Percentiles rank a stretch among this genome's conserved stretches.
phyloP scores from a whole-genome alignment of 208 protist species.

The Trypanosoma theileri region DNA sequence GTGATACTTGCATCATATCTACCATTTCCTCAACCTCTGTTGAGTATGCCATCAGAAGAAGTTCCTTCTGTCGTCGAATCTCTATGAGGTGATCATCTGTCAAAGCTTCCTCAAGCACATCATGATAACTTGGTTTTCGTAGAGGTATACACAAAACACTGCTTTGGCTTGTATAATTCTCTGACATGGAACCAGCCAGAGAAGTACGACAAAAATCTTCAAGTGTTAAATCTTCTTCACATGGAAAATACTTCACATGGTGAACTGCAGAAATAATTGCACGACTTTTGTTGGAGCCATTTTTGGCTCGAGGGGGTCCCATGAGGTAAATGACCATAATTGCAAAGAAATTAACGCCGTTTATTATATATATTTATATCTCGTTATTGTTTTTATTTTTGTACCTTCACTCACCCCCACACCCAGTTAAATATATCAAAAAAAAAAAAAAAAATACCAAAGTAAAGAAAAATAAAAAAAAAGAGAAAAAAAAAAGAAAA shows the following conservation, averaged over 20 bases:
- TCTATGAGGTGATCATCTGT: not conserved
- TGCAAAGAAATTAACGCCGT: not conserved
- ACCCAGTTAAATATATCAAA: not conserved
- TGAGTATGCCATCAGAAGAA: conserved; percentile 2
- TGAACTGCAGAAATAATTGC: conserved; percentile 19
- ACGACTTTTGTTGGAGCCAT: conserved; percentile 15
- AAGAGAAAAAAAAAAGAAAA: not conserved
- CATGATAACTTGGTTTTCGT: not conserved
- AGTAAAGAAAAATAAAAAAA: not conserved
- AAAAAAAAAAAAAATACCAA: not conserved
- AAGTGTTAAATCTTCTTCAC: no score
- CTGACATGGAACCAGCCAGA: not conserved
- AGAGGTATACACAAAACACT: no score
- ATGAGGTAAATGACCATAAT: conserved; percentile 31
- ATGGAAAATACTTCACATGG: conserved; percentile 5
- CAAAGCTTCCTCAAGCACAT: conserved; percentile 16
- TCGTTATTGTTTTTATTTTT: not conserved
- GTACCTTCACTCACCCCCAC: not conserved
- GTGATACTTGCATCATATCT: not conserved
- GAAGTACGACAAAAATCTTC: no score
- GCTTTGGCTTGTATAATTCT: not conserved
- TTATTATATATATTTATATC: not conserved
- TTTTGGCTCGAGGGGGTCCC: conserved; percentile 19
- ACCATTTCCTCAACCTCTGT: conserved; percentile 1
- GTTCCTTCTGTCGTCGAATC: conserved; percentile 17